phyloP scores from a whole-genome alignment of 148 eudicot genomes.

The Salicornia ramosissima region DNA sequence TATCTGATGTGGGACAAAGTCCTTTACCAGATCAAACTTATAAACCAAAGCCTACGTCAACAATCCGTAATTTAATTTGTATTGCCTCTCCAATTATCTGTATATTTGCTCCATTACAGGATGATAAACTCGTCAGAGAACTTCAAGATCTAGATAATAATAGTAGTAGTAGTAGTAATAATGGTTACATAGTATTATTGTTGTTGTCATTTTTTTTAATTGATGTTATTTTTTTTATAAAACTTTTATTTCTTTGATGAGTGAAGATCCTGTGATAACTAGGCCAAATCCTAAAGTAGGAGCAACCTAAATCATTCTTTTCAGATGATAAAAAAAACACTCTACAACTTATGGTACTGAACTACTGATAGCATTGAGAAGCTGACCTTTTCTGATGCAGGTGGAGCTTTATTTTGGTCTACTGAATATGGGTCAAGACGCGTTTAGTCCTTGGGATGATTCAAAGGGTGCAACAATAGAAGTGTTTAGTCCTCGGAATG shows the following conservation, averaged over 20 bases:
- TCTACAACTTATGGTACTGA: not conserved
- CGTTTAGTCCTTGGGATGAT: conserved; percentile 71
- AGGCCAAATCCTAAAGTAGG: not conserved
- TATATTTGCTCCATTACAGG: not conserved
- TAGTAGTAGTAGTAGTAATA: too few relatives aligned
- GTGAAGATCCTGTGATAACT: not conserved
- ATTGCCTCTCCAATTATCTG: not conserved
- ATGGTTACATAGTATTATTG: too few relatives aligned
- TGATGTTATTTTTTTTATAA: too few relatives aligned
- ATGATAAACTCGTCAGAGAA: conserved; percentile 1
- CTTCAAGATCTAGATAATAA: too few relatives aligned
- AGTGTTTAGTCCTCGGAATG: conserved; percentile 62
- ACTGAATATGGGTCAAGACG: conserved; percentile 33
- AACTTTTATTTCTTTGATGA: not conserved
- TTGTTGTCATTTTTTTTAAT: too few relatives aligned
- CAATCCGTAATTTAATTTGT: not conserved
- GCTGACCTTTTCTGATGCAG: conserved; percentile 39
- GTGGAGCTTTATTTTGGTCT: conserved; percentile 69
- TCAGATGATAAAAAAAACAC: not conserved
- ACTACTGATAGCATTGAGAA: not conserved
- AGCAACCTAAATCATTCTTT: not conserved
- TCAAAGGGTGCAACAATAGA: too few relatives aligned
- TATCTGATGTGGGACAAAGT: too few relatives aligned
- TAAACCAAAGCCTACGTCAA: too few relatives aligned
- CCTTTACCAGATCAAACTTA: too few relatives aligned